Evolutionary conservation across 2,329 filamentous ascomycete species (phyloP).

Genomic region (Davidsoniella australis): DNA sequence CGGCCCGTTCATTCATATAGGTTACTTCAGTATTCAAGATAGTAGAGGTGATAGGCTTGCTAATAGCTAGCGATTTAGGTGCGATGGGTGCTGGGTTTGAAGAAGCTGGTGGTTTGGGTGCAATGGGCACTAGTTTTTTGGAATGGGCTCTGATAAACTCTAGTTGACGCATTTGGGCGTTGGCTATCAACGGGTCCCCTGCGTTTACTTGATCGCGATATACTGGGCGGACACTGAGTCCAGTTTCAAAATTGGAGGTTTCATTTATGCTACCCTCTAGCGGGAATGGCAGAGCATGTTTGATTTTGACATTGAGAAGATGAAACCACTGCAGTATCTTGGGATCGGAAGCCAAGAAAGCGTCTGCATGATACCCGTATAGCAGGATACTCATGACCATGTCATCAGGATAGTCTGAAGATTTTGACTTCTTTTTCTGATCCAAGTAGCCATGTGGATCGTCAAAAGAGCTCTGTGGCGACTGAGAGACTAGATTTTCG

Average conservation of each 20-base stretch:
- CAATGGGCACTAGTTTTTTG: no score
- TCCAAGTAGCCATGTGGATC: not conserved
- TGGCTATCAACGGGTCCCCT: not conserved
- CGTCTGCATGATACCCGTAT: not conserved
- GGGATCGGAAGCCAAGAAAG: not conserved
- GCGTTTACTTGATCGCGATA: no score
- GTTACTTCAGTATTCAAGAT: no score
- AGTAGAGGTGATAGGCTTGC: no score
- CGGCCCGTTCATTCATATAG: no score
- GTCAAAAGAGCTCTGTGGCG: constrained; percentile 1
- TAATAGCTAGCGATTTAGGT: no score
- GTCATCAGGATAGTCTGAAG: constrained; percentile 15
- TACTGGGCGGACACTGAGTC: not conserved
- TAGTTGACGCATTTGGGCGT: not conserved
- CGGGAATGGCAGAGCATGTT: not conserved
- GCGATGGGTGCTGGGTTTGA: no score
- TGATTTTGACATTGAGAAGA: constrained; percentile 2
- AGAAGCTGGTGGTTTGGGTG: no score
- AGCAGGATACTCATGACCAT: constrained; percentile 18
- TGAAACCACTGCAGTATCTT: constrained; percentile 2
- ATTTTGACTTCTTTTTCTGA: no score
- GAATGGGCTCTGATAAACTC: no score
- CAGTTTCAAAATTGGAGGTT: not conserved
- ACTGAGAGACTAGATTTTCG: constrained; percentile 13
- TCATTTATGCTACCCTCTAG: constrained; percentile 1